Evolutionary conservation across 148 eudicot species (phyloP).

Genomic region (Spergularia bocconei): DNA sequence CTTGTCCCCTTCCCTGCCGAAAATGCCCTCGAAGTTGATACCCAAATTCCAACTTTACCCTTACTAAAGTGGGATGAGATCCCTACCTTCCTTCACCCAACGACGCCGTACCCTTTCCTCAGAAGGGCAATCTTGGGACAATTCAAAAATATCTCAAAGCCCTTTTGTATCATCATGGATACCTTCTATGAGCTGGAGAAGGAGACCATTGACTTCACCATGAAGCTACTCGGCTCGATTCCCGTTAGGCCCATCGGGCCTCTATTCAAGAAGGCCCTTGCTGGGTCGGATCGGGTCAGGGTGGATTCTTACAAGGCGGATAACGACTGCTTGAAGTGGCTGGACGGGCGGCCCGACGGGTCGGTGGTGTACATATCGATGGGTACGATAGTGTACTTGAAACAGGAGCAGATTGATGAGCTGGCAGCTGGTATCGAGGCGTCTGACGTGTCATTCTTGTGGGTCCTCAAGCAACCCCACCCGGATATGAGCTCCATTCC

Average conservation of each 20-base stretch:
- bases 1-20: conserved; percentile 57
- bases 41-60: conserved; percentile 57
- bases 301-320: conserved; percentile 54
- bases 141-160: conserved; percentile 47
- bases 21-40: conserved; percentile 40
- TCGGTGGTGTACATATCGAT: conserved; percentile 74
- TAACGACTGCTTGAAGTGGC: conserved; percentile 48
- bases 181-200: conserved; percentile 67
- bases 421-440: conserved; percentile 57
- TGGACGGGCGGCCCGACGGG: conserved; percentile 41
- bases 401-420: conserved; percentile 66
- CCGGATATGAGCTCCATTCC: conserved; percentile 22
- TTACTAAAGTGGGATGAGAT: conserved; percentile 59
- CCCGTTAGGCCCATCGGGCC: conserved; percentile 75
- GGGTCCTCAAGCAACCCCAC: conserved; percentile 70
- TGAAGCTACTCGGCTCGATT: conserved; percentile 24
- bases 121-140: conserved; percentile 57
- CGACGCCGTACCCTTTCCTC: conserved; percentile 53
- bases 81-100: conserved; percentile 68
- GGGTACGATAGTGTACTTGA: conserved; percentile 59
- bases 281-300: conserved; percentile 22
- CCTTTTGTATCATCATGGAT: conserved; percentile 65
- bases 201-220: conserved; percentile 46
- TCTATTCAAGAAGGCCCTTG: conserved; percentile 33
- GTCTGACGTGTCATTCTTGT: conserved; percentile 53